These are phyloP conservation scores for Elsinoe australis DNA, from an alignment of 2,329 filamentous ascomycete species.

Conservation along the genomic window DNA sequence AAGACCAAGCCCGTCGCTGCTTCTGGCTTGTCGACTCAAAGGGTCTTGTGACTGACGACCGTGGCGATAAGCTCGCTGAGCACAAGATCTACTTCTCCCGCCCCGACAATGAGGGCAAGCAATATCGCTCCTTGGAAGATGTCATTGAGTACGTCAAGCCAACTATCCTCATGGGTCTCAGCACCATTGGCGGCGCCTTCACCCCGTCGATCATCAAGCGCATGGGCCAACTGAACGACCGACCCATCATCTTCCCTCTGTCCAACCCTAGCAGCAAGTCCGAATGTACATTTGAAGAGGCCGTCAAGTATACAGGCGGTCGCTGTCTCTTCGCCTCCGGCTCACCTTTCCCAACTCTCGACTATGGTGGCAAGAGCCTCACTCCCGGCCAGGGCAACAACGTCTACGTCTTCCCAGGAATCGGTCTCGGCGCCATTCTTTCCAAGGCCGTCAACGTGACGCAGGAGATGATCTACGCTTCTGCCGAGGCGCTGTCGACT, in stretches of 20 bases:
- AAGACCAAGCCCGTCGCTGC: conserved; percentile 78
- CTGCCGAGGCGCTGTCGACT: conserved; percentile 70
- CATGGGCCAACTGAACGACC: conserved; percentile 55
- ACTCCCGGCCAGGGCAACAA: conserved; percentile 62
- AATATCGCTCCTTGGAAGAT: conserved; percentile 72
- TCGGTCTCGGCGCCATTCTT: conserved; percentile 87
- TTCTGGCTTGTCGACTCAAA: conserved; percentile 94
- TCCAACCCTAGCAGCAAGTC: conserved; percentile 95
- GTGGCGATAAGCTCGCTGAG: conserved; percentile 82
- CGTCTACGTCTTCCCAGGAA: conserved; percentile 93
- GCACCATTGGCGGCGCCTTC: conserved; percentile 90
- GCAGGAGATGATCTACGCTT: conserved; percentile 94
- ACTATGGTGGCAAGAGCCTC: conserved; percentile 38
- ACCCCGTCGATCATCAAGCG: conserved; percentile 71
- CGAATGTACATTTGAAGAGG: conserved; percentile 94
- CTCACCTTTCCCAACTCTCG: conserved; percentile 73
- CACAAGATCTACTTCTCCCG: conserved; percentile 68
- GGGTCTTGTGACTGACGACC: conserved; percentile 85
- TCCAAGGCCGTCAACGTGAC: conserved; percentile 81
- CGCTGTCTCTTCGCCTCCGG: conserved; percentile 90
- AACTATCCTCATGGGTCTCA: conserved; percentile 87
- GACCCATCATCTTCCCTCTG: conserved; percentile 75
- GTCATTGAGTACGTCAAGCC: conserved; percentile 94
- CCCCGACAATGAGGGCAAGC: conserved; percentile 56
- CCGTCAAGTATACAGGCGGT: conserved; percentile 82